Evolutionary conservation across 352 stramenopile genomes (phyloP).

Genomic region (Pythium apleroticum): DNA sequence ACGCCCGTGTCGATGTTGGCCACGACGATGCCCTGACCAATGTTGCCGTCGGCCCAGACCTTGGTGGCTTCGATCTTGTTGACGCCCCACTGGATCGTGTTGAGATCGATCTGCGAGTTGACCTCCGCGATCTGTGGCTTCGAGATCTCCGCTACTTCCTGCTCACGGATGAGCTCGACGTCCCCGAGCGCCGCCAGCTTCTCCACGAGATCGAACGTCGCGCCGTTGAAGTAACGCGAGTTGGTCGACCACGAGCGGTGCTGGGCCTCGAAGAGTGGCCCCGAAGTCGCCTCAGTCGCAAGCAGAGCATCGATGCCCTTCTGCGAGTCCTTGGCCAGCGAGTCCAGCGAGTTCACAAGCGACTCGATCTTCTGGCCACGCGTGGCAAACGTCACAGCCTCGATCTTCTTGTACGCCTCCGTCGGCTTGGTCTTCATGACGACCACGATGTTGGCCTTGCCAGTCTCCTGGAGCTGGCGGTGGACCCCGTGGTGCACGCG

Average conservation of each 20-base stretch:
- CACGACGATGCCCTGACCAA: slow-evolving; percentile 26
- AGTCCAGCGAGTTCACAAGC: slow-evolving; percentile 22
- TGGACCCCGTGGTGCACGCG: slow-evolving; percentile 18
- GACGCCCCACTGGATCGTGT: slow-evolving; percentile 30
- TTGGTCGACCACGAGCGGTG: slow-evolving; percentile 23
- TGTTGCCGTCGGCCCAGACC: slow-evolving; percentile 28
- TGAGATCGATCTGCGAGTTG: slow-evolving; percentile 1
- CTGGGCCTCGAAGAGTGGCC: slow-evolving; percentile 3
- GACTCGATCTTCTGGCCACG: slow-evolving; percentile 26
- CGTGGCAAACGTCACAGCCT: slow-evolving; percentile 6
- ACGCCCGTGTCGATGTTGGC: slow-evolving; percentile 36
- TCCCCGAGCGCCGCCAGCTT: slow-evolving; percentile 14
- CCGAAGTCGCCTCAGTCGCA: neutral
- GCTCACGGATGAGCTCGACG: slow-evolving; percentile 18
- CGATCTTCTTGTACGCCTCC: slow-evolving; percentile 7
- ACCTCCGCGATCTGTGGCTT: neutral
- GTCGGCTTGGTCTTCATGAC: slow-evolving; percentile 18
- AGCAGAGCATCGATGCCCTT: slow-evolving; percentile 22
- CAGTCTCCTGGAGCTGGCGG: slow-evolving; percentile 15
- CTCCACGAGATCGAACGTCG: slow-evolving; percentile 18
- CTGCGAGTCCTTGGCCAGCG: slow-evolving; percentile 18
- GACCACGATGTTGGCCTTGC: slow-evolving; percentile 23
- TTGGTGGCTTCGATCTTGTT: slow-evolving; percentile 18
- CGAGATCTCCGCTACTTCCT: slow-evolving; percentile 4
- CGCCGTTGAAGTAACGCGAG: slow-evolving; percentile 20